A percentile compares a stretch with the other conserved stretches of the same genome.
Evolutionary conservation across 2,329 filamentous ascomycete genomes (phyloP).

Genomic region (Pseudocercospora eumusae): DNA sequence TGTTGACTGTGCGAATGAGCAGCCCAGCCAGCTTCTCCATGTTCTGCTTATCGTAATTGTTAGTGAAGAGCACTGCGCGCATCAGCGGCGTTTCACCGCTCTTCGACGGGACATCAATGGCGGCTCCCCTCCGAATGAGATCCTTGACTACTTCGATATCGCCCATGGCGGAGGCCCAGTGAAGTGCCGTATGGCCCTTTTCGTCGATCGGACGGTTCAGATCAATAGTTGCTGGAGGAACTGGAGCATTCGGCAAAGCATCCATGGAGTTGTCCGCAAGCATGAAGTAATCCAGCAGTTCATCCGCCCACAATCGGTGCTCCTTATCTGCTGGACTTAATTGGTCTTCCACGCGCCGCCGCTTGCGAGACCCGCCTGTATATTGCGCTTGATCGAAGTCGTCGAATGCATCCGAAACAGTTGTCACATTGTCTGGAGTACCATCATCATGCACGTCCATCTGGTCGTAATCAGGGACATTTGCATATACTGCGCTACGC

Average conservation of each 20-base stretch:
- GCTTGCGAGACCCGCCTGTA: conserved; percentile 62
- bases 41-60: conserved; percentile 90
- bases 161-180: conserved; percentile 98
- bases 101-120: conserved; percentile 65
- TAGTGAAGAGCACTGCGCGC: conserved; percentile 92
- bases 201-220: conserved; percentile 92
- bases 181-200: conserved; percentile 86
- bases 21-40: conserved; percentile 84
- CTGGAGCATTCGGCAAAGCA: conserved; percentile 67
- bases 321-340: conserved; percentile 70
- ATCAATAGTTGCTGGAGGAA: conserved; percentile 82
- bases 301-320: conserved; percentile 88
- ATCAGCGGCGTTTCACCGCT: conserved; percentile 84
- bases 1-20: conserved; percentile 77
- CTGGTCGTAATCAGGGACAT: conserved; percentile 33
- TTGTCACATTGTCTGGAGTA: conserved; percentile 78
- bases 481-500: conserved; percentile 61
- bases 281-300: conserved; percentile 94
- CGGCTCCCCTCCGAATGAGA: conserved; percentile 77
- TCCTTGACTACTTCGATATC: conserved; percentile 89
- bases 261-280: conserved; percentile 56
- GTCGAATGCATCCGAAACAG: conserved; percentile 79
- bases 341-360: conserved; percentile 69
- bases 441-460: conserved; percentile 57
- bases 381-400: conserved; percentile 76